Evolutionary conservation across 106 monocot species (phyloP), one percentile per base, ranked within the genome.

Genomic region (Dendrobium officinale): DNA sequence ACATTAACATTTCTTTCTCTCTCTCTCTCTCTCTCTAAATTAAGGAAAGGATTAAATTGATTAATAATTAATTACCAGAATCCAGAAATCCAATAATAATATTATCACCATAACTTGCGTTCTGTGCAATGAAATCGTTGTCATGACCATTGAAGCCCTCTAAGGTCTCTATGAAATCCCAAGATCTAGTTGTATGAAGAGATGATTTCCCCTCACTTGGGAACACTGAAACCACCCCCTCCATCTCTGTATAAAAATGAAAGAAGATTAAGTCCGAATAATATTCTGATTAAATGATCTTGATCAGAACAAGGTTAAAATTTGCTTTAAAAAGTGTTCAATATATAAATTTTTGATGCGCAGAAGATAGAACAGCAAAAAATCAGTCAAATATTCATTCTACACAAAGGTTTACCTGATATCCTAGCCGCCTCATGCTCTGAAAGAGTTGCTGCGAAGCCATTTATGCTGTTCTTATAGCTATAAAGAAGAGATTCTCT

Each of bases 141-240:
- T 80, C 31, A 4, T 43, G 45, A 42, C 75, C 83, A 18, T 6
- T 55, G 33, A 82, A 7, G 45, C 82, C 88, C 44, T 93, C 95
- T 40, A 85, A 84, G 4, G 16, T 11, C 47, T 45, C 80, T n/a
- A 97, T 77, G 78, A 97, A 97, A 70, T 97, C 94, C 97, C 97
- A 97, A 64, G 94, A 94, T 81, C 97, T 97, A 0, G 94, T 97
- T 6, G 97, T 97, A 81, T 94, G 97, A 26, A 88, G 80, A 8
- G 85, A 83, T 64, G 82, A 88, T 77, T 78, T 90, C 77, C 74
- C 73, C 54, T 86, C 24, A 79, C 86, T 89, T 24, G 79, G 83
- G 74, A 93, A 93, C 3, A 77, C 68, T 4, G 88, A 89, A 17
- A 91, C 75, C 75, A 95, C 93, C 29, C 82, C 89, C 26, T 85